These are phyloP conservation scores for Pochonia chlamydosporia DNA, from an alignment of 2,329 filamentous ascomycete species.

Conservation along the genomic window DNA sequence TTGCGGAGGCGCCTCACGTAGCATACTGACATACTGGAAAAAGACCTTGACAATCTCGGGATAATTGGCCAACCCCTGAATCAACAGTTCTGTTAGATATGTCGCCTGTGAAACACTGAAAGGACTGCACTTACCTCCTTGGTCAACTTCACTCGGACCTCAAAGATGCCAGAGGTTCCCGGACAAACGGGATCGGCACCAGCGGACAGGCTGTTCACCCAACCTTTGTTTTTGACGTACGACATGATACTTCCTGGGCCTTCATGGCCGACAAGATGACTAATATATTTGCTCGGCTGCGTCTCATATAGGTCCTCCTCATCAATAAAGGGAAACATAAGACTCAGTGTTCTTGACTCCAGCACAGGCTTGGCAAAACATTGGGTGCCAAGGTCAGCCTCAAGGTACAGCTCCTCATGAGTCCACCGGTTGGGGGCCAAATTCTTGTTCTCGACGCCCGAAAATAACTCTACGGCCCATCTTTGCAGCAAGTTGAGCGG, in stretches of 20 bases:
- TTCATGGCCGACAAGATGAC: slow-evolving; percentile 86
- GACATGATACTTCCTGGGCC: slow-evolving; percentile 88
- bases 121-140: slow-evolving; percentile 54
- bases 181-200: slow-evolving; percentile 72
- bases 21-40: slow-evolving; percentile 86
- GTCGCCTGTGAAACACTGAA: background rate
- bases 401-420: slow-evolving; percentile 42
- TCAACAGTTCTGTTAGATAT: background rate
- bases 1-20: slow-evolving; percentile 73
- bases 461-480: slow-evolving; percentile 82
- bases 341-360: slow-evolving; percentile 72
- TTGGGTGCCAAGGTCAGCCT: slow-evolving; percentile 54
- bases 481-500: slow-evolving; percentile 72
- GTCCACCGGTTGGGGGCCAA: slow-evolving; percentile 56
- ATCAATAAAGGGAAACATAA: slow-evolving; percentile 80
- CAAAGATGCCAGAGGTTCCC: slow-evolving; percentile 71
- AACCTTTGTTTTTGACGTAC: slow-evolving; percentile 84
- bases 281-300: slow-evolving; percentile 79
- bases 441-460: slow-evolving; percentile 74
- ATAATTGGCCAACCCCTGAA: slow-evolving; percentile 66
- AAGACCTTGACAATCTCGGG: slow-evolving; percentile 75
- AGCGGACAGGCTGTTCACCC: slow-evolving; percentile 78
- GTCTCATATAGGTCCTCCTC: slow-evolving; percentile 74
- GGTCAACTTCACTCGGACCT: slow-evolving; percentile 72
- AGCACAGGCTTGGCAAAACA: slow-evolving; percentile 89